Evolutionary conservation across 1,284 basidiomycete genomes (phyloP), one percentile per base, ranked within the genome.

Genomic region (Boletus semigastroideus): DNA sequence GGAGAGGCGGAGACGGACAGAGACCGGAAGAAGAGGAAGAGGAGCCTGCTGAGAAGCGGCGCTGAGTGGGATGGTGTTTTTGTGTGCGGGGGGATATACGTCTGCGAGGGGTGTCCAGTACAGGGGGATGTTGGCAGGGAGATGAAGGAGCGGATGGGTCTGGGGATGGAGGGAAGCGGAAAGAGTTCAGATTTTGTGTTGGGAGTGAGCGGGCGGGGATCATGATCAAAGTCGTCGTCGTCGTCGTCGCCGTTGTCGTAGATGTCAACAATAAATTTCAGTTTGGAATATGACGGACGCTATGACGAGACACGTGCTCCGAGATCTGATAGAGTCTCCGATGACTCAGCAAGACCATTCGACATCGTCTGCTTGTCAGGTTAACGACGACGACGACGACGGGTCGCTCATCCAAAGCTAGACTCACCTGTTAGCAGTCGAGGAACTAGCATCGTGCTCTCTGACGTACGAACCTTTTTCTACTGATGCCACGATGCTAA

Each of bases 41-140:
- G 8, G 78, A 75, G 1, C 73, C 73, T 2, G 58, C 46, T 0
- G 65, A 60, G 14, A 73, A 68, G 46, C 75, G 73, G 22, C 78
- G 72, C 38, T 73, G 70, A 19, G 73, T 56, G 30, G 10, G 39
- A 2, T n/a, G 34, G 60, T 42, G 65, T 20, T 28, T 42, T 19
- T 17, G 37, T 17, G 37, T 17, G 8, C 37, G 37, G 19, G 17
- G 5, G 17, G 37, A 7, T 12, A 17, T 14, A 16, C 14, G 19
- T 66, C 55, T 59, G 57, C 30, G 66, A 51, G 48, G 65, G 30
- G 50, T 51, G 56, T 46, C 57, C 17, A 34, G 43, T 5, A 67
- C 27, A 77, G 75, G 25, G 54, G 28, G 73, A 7, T 45, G 48
- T 9, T 20, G 19, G 20, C 4, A 10, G n/a, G 75, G 74, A 0